These are phyloP conservation scores for Quercus alba DNA, from an alignment of 306 rosid genomes.

Conservation along the genomic window DNA sequence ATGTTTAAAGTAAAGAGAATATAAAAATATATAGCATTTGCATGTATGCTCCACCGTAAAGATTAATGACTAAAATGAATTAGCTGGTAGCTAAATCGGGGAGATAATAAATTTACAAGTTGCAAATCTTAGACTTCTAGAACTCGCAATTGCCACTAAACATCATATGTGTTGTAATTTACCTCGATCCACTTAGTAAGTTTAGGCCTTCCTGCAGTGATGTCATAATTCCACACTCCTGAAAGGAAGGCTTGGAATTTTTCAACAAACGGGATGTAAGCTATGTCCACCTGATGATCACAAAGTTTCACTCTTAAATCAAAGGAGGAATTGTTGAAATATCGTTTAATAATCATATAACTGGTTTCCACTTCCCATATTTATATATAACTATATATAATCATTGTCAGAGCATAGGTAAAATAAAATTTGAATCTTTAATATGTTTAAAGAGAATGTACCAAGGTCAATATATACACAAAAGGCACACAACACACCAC, in stretches of 20 bases:
- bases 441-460: too few species aligned
- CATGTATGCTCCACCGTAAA: not conserved
- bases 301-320: constrained; percentile 6
- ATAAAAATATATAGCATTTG: not conserved
- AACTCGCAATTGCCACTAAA: not conserved
- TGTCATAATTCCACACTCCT: constrained; percentile 42
- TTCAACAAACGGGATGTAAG: constrained; percentile 58
- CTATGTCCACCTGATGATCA: constrained; percentile 65
- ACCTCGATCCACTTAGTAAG: constrained; percentile 69
- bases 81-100: not conserved
- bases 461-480: too few species aligned
- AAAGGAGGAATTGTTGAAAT: not conserved
- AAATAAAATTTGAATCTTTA: too few species aligned
- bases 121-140: not conserved
- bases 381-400: too few species aligned
- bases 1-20: not conserved
- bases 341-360: not conserved
- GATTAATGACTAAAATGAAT: not conserved
- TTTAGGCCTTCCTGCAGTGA: constrained; percentile 60
- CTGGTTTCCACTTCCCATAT: not conserved
- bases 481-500: not conserved
- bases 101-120: not conserved
- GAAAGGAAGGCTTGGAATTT: constrained; percentile 50
- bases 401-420: too few species aligned
- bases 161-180: not conserved